Evolutionary conservation across 176 grass and related monocot species (phyloP).

Genomic region (Triticum dicoccoides): DNA sequence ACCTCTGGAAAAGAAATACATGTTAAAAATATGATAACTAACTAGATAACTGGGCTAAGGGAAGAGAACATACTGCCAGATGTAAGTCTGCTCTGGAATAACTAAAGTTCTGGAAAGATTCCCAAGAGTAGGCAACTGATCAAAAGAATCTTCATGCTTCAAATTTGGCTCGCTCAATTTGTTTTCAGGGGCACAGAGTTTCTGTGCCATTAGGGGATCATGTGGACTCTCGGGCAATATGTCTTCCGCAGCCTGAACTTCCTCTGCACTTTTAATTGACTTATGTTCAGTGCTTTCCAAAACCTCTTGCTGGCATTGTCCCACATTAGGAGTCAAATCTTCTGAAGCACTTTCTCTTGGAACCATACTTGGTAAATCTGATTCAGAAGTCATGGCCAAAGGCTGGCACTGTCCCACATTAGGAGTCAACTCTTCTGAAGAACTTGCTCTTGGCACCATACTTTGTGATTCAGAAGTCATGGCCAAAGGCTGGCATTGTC

Average conservation of each 20-base stretch:
- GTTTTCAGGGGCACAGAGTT: neutral
- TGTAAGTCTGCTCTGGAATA: slow-evolving; percentile 79
- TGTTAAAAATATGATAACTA: slow-evolving; percentile 26
- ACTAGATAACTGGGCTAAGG: neutral
- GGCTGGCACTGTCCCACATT: slow-evolving; percentile 24
- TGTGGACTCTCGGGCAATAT: slow-evolving; percentile 15
- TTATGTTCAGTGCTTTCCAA: slow-evolving; percentile 19
- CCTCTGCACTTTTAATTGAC: slow-evolving; percentile 25
- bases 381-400: neutral
- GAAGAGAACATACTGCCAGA: slow-evolving; percentile 89
- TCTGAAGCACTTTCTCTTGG: slow-evolving; percentile 28
- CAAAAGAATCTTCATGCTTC: slow-evolving; percentile 38
- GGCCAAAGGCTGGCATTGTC: slow-evolving; percentile 3
- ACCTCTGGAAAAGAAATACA: slow-evolving; percentile 64
- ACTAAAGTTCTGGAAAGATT: slow-evolving; percentile 45
- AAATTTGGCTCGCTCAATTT: slow-evolving; percentile 36
- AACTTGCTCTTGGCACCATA: slow-evolving; percentile 4
- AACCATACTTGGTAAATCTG: neutral
- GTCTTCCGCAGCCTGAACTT: slow-evolving; percentile 13
- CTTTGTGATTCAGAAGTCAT: neutral
- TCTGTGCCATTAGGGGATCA: slow-evolving; percentile 20
- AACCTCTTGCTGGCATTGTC: slow-evolving; percentile 25
- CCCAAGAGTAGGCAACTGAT: slow-evolving; percentile 43
- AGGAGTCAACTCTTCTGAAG: slow-evolving; percentile 32
- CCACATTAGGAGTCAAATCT: slow-evolving; percentile 31